Percentiles rank a stretch among this genome's conserved stretches.
Conservation (phyloP, 106 monocot genomes). For the Dendrobium huoshanense region DNA sequence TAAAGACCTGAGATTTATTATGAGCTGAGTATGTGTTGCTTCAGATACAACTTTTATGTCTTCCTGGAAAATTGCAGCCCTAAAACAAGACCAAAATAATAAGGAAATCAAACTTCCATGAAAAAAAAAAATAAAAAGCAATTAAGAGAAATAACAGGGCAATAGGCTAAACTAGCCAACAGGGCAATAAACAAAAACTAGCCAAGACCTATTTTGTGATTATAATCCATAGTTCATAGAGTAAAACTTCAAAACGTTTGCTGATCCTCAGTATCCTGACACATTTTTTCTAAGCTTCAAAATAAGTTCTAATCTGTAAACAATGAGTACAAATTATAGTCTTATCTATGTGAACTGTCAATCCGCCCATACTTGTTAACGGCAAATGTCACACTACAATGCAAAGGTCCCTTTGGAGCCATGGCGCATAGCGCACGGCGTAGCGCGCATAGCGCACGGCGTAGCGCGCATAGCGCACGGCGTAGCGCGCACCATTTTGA, state of each 20-base stretch:
- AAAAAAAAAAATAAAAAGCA: not conserved
- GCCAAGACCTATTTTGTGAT: not conserved
- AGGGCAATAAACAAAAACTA: not conserved
- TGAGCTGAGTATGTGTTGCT: constrained; percentile 35
- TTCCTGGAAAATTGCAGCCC: constrained; percentile 78
- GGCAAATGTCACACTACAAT: too few relatives aligned
- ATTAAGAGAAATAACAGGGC: not conserved
- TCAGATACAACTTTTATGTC: constrained; percentile 64
- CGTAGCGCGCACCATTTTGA: too few relatives aligned
- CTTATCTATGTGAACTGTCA: not conserved
- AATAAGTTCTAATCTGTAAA: not conserved
- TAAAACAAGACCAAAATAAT: constrained; percentile 18
- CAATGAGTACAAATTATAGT: not conserved
- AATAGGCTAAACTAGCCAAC: not conserved
- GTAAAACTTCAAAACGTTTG: not conserved
- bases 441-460: too few relatives aligned
- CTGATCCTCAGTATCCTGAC: not conserved
- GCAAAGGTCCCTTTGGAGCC: too few relatives aligned
- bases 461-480: too few relatives aligned
- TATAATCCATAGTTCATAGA: not conserved
- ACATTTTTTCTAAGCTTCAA: not conserved
- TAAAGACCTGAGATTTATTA: constrained; percentile 64
- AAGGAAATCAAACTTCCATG: not conserved
- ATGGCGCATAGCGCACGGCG: too few relatives aligned
- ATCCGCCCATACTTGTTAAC: not conserved